Evolutionary conservation across 768 basidiomycete genomes (phyloP).

Genomic region (Leucocoprinus leucothites): DNA sequence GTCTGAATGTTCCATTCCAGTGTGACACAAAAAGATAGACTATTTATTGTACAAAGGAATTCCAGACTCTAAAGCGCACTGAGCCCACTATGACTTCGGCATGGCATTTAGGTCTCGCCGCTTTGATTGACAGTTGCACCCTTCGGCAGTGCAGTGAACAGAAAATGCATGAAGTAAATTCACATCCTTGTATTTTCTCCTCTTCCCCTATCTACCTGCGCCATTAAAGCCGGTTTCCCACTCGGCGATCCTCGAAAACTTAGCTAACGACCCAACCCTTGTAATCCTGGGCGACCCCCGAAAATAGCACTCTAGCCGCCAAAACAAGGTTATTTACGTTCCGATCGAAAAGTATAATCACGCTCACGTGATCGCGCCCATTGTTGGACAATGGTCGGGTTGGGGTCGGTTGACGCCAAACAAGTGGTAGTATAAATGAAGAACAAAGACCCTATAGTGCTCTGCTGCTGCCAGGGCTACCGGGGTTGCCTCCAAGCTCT

Average conservation of each 20-base stretch:
- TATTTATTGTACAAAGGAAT: too few species aligned
- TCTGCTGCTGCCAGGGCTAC: background rate
- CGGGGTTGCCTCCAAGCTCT: background rate
- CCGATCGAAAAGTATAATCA: background rate
- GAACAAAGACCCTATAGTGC: background rate
- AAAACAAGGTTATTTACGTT: background rate
- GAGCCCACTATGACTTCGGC: too few species aligned
- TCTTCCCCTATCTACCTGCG: too few species aligned
- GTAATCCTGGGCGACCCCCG: background rate
- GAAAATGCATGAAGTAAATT: too few species aligned
- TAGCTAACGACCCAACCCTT: background rate
- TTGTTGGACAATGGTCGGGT: constrained; percentile 8
- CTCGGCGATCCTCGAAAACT: background rate
- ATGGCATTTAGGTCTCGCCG: too few species aligned
- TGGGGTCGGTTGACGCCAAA: background rate
- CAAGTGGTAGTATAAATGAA: background rate
- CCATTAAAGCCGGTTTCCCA: too few species aligned
- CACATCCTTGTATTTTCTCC: too few species aligned
- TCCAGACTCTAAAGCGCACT: too few species aligned
- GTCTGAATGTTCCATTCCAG: too few species aligned
- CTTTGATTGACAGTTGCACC: too few species aligned
- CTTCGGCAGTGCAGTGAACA: too few species aligned
- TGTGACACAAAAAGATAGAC: too few species aligned
- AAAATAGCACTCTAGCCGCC: background rate
- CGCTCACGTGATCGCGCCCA: background rate